phyloP scores from a whole-genome alignment of 2,329 filamentous ascomycete genomes.

The Sporothrix pallida region DNA sequence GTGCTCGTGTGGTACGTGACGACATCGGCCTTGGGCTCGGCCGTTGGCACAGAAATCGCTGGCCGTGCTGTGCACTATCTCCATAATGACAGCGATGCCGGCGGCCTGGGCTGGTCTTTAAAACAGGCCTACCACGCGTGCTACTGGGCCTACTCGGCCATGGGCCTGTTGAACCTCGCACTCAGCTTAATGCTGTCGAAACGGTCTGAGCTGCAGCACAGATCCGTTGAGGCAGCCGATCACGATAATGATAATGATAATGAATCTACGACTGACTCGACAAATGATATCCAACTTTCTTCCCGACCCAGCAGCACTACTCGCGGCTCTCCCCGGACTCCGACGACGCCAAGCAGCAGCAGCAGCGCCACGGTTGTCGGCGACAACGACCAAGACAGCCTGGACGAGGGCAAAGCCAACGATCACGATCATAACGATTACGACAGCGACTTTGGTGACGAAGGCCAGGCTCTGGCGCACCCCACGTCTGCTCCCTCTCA shows the following conservation, averaged over 20 bases:
- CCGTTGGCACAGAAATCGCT: conserved; percentile 58
- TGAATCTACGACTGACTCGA: conserved; percentile 34
- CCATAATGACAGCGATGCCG: conserved; percentile 42
- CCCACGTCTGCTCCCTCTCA: conserved; percentile 18
- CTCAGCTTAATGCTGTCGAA: conserved; percentile 55
- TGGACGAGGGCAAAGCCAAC: conserved; percentile 36
- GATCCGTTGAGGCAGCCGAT: conserved; percentile 40
- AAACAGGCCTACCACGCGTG: conserved; percentile 61
- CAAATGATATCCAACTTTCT: conserved; percentile 34
- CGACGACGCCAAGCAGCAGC: not conserved
- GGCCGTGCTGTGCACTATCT: conserved; percentile 59
- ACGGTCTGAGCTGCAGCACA: conserved; percentile 55
- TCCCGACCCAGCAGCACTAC: not conserved
- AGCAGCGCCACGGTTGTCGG: conserved; percentile 6
- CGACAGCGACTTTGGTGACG: conserved; percentile 35
- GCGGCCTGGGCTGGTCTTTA: conserved; percentile 55
- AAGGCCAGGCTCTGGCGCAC: conserved; percentile 30
- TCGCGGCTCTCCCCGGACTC: not conserved
- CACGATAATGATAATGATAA: conserved; percentile 34
- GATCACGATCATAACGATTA: conserved; percentile 38
- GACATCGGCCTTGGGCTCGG: conserved; percentile 60
- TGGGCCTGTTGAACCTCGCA: conserved; percentile 59
- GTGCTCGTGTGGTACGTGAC: conserved; percentile 72
- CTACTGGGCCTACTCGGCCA: conserved; percentile 63
- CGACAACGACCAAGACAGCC: conserved; percentile 4